Evolutionary conservation across 441 rosid genomes (phyloP), one percentile per base, ranked within the genome.

Genomic region (Adansonia grandidieri): DNA sequence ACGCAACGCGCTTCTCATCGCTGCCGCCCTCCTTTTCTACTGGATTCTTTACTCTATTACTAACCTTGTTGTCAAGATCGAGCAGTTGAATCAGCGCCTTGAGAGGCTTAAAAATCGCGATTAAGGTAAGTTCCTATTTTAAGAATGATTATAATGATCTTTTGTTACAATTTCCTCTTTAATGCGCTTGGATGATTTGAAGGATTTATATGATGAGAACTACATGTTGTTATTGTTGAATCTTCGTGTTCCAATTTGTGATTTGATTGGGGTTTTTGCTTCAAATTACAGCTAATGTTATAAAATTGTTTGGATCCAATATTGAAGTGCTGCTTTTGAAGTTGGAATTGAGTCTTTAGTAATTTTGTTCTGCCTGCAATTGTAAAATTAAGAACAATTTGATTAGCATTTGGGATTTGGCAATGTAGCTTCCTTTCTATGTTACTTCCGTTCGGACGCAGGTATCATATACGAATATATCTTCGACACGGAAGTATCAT

Each of bases 21-120:
- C 86, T 6, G 85, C 93, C 5, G 98, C 98, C 0, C 90, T 94
- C 63, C 68, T 93, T 50, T 94, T 94, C 83, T 93, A 94, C 70
- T 94, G 97, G 98, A 84, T 94, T 54, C 88, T 94, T 0, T 94
- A 86, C 78, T 90, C 98, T 0, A 87, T 94, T 7, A 94, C 98
- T 4, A 54, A 85, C 68, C 84, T 94, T 6, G 97, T 94, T 32
- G 91, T 93, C 5, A 89, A 56, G 89, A 88, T 91, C 81, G 93
- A 94, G 86, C 90, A 88, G 78, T 80, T 94, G 84, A 94, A 84
- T 73, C 94, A 89, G 89, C 82, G 95, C 63, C 40, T 94, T 20
- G 97, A 94, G 87, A 87, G 95, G 90, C 89, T 94, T 77, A 94
- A 89, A 91, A 92, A 78, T 19, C 56, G 56, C 56, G 56, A 51